Conservation (phyloP, 257 asterid genomes). For the Avicennia marina region DNA sequence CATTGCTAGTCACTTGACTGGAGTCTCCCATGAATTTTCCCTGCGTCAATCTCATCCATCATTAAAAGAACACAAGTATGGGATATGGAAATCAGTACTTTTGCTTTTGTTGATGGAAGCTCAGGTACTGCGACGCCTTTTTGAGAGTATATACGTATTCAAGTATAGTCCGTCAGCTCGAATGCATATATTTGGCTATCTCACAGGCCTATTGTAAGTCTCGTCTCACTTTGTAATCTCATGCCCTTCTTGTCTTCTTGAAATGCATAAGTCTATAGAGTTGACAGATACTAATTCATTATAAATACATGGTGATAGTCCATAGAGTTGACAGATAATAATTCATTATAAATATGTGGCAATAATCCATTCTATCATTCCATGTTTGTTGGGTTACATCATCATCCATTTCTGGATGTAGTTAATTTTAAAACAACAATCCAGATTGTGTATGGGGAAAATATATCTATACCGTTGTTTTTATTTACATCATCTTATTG, state of each 20-base stretch:
- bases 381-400: too few species aligned
- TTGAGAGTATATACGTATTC: constrained; percentile 74
- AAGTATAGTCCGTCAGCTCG: constrained; percentile 80
- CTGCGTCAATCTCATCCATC: constrained; percentile 29
- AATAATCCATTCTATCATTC: too few species aligned
- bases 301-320: too few species aligned
- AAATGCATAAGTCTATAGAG: neutral
- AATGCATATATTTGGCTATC: constrained; percentile 77
- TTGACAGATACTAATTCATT: neutral
- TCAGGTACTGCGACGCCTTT: constrained; percentile 76
- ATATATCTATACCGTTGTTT: too few species aligned
- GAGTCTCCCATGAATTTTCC: constrained; percentile 48
- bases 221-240: neutral
- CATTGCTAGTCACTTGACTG: constrained; percentile 61
- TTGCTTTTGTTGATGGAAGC: constrained; percentile 79
- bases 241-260: neutral
- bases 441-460: too few species aligned
- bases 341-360: too few species aligned
- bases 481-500: too few species aligned
- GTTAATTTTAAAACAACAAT: too few species aligned
- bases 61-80: constrained; percentile 28
- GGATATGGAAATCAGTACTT: constrained; percentile 63
- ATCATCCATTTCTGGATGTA: too few species aligned
- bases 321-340: too few species aligned
- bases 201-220: constrained; percentile 72